A percentile compares a stretch with the other conserved stretches of the same genome.
phyloP scores from a whole-genome alignment of 805 yeast species.

The Kuraishia ogatae region DNA sequence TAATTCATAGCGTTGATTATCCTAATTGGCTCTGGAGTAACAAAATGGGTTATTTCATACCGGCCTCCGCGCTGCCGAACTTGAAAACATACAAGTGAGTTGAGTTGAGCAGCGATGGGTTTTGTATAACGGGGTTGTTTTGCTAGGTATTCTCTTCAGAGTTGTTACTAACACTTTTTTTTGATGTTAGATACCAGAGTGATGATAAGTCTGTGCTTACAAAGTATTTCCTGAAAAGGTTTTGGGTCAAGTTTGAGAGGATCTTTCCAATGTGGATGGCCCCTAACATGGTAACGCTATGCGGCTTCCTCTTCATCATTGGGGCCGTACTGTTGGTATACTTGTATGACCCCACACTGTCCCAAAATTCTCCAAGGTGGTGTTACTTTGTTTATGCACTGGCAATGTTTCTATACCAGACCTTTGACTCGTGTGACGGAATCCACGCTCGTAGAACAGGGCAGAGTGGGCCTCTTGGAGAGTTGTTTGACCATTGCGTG shows the following conservation, averaged over 20 bases:
- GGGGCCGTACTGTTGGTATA: conserved; percentile 56
- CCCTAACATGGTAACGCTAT: conserved; percentile 81
- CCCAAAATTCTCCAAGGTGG: conserved; percentile 62
- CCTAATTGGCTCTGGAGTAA: background rate
- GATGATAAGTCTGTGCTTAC: conserved; percentile 80
- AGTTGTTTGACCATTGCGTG: conserved; percentile 83
- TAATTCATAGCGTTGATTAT: no score
- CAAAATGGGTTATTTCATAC: conserved; percentile 40
- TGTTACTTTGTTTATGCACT: conserved; percentile 68
- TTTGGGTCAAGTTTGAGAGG: conserved; percentile 67
- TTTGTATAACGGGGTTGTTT: background rate
- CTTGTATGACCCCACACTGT: conserved; percentile 62
- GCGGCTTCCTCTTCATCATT: conserved; percentile 68
- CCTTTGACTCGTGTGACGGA: conserved; percentile 96
- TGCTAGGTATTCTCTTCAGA: background rate
- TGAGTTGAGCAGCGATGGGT: background rate
- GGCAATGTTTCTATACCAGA: conserved; percentile 84
- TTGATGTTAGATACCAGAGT: conserved; percentile 38
- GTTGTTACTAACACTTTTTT: background rate
- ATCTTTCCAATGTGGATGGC: conserved; percentile 85
- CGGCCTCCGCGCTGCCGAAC: conserved; percentile 30
- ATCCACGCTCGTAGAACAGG: conserved; percentile 92
- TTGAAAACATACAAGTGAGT: conserved; percentile 38
- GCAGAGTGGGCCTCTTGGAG: conserved; percentile 93
- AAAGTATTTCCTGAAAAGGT: conserved; percentile 67